Evolutionary conservation across 2,329 filamentous ascomycete species (phyloP), one percentile per base, ranked within the genome.

Genomic region (Trichoderma oligosporum): DNA sequence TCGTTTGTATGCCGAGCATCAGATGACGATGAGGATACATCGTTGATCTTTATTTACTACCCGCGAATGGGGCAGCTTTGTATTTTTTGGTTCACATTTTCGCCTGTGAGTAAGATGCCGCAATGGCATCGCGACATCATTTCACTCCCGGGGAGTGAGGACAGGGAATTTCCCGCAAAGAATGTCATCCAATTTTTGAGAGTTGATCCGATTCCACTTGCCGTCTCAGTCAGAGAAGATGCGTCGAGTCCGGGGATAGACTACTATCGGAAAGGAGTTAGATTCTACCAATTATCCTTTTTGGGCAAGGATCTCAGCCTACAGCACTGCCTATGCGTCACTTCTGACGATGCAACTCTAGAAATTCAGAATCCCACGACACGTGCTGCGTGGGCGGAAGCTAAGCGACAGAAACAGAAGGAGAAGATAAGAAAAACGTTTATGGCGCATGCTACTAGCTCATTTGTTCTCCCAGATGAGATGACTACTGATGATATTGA

Each of bases 281-380:
- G 70, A 18, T 80, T 81, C 61, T 81, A 76, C 53, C 79, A 82
- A 59, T 61, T 80, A 12, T 74, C 71, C 52, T 67, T 72, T 9
- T 61, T 83, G 2, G 71, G 67, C 4, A 67, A 70, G 22, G 70
- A 80, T 57, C 67, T 81, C 36, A 71, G 73, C 36, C 60, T 83
- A 14, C 67, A 68, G 33, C 77, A 75, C 49, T 74, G 73, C 56
- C 71, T 70, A 53, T 70, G 67, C 44, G 63, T 66, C 4, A 68
- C 68, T 4, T 61, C 60, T 9, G 60, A 59, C 14, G 60, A 69
- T 18, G 60, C 63, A 7, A 25, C 42, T 4, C 58, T 69, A 18
- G 61, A 67, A 2, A 55, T 74, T 9, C 58, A 54, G 3, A 61
- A 69, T 4, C 72, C 72, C 0, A 64, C 63, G 7, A 64, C 60